These are phyloP conservation scores for Aethionema arabicum DNA, from an alignment of 345 rosid genomes.

Conservation along the genomic window DNA sequence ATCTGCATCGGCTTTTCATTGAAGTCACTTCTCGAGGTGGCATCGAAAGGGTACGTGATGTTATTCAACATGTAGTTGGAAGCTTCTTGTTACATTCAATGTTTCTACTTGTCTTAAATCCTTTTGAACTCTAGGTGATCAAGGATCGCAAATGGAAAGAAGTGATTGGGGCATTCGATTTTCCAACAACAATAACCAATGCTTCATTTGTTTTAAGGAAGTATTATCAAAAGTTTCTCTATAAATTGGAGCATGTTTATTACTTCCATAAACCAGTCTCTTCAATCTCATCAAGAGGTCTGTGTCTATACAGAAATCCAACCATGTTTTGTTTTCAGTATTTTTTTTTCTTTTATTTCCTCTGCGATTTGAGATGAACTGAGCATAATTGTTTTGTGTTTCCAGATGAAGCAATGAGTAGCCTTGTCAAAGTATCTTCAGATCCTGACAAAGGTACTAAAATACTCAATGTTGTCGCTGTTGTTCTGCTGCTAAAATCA, in stretches of 20 bases:
- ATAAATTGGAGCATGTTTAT: slow-evolving; percentile 78
- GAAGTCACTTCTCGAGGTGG: slow-evolving; percentile 84
- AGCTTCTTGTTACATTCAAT: not conserved
- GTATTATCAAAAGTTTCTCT: slow-evolving; percentile 57
- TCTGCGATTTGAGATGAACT: not conserved
- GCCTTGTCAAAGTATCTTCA: not conserved
- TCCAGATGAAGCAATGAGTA: slow-evolving; percentile 10
- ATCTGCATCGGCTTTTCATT: slow-evolving; percentile 70
- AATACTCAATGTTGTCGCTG: not conserved
- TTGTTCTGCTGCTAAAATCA: not conserved
- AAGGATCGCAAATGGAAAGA: slow-evolving; percentile 75
- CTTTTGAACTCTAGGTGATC: slow-evolving; percentile 48
- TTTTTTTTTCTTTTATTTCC: not conserved
- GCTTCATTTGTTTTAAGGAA: slow-evolving; percentile 65
- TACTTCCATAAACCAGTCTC: slow-evolving; percentile 47
- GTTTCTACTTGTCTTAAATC: not conserved
- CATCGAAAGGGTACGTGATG: slow-evolving; percentile 42
- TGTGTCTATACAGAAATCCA: not conserved
- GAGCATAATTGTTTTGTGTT: not conserved
- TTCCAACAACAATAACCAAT: slow-evolving; percentile 72
- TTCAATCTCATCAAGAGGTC: slow-evolving; percentile 15
- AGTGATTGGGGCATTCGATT: slow-evolving; percentile 56
- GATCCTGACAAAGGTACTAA: not conserved
- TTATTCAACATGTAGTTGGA: not conserved
- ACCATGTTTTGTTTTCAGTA: not conserved